Evolutionary conservation across 1,139 yeast species (phyloP), one percentile per base, ranked within the genome.

Genomic region (Scheffersomyces parashehatae): DNA sequence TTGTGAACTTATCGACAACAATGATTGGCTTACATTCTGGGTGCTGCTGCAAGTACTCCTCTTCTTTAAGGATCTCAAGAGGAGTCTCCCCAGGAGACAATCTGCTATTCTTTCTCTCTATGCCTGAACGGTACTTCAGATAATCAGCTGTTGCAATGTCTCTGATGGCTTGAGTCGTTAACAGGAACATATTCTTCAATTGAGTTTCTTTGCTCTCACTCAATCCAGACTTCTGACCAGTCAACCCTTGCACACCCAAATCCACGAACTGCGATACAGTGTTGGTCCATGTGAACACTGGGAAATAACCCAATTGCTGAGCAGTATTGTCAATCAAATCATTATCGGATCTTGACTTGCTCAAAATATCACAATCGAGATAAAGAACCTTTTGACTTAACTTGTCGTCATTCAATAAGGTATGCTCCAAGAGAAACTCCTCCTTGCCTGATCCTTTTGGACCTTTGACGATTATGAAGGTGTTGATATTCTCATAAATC

Each of bases 391-490:
- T 83, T 14, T 71, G 67, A 34, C 84, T 73, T 31, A 68, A 55
- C 4, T 54, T 50, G 2, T 61, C 60, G 47, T 71, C 75, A 29
- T 68, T 79, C 36, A 72, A 68, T 38, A 89, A 70, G 1, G 88
- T 84, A 57, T 85, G 82, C 40, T 84, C 83, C 59, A 83, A 70
- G 3, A 93, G 90, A 49, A 93, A 71, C 47, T 85, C 95, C 49
- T 83, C 80, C 55, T 93, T 93, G 12, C 99, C 99, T 20, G 96
- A 83, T 5, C 99, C 99, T 52, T 89, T 79, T 3, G 99, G 99
- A 3, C 99, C 99, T 51, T 85, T 82, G 2, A 93, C 85, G 3
- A 93, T 81, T 31, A 91, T 89, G 60, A 90, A 93, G 2, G 97
- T 88, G 46, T 67, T 69, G 15, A 58, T 55, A 28, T 62, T 60